A percentile compares a stretch with the other conserved stretches of the same genome.
Evolutionary conservation across 2,329 filamentous ascomycete species (phyloP).

Genomic region (Hymenoscyphus albidus): DNA sequence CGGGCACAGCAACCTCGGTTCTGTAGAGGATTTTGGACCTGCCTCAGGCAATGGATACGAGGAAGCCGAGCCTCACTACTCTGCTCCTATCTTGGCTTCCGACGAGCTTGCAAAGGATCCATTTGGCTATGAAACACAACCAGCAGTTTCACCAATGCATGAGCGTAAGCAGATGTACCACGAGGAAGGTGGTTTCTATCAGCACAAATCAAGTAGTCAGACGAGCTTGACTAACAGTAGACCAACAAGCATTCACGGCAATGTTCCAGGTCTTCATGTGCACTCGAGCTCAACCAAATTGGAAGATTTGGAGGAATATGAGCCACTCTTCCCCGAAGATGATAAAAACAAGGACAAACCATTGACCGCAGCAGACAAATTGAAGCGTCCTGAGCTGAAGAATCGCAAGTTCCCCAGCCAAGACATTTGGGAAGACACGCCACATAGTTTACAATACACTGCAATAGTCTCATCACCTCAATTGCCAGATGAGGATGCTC

Average conservation of each 20-base stretch:
- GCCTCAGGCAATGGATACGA: conserved; percentile 41
- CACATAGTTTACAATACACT: conserved; percentile 73
- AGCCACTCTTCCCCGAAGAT: conserved; percentile 87
- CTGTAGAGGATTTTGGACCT: conserved; percentile 48
- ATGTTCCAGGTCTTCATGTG: conserved; percentile 41
- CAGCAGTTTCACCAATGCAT: conserved; percentile 74
- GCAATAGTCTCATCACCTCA: conserved; percentile 84
- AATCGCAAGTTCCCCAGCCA: conserved; percentile 82
- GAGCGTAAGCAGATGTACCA: conserved; percentile 59
- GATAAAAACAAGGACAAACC: conserved; percentile 49
- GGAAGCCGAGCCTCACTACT: conserved; percentile 55
- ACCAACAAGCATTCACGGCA: conserved; percentile 59
- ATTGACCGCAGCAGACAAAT: conserved; percentile 49
- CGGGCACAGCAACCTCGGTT: conserved; percentile 40
- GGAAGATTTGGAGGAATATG: conserved; percentile 89
- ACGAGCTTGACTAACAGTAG: conserved; percentile 44
- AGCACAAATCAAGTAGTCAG: conserved; percentile 44
- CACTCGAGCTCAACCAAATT: conserved; percentile 61
- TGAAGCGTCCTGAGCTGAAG: conserved; percentile 52
- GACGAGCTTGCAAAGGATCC: conserved; percentile 80
- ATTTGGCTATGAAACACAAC: conserved; percentile 64
- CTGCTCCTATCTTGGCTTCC: conserved; percentile 78
- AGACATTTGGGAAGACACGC: conserved; percentile 96
- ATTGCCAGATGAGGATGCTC: conserved; percentile 46
- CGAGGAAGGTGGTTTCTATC: conserved; percentile 48